phyloP scores from a whole-genome alignment of 2,329 filamentous ascomycete genomes.

The Metarhizium rileyi region DNA sequence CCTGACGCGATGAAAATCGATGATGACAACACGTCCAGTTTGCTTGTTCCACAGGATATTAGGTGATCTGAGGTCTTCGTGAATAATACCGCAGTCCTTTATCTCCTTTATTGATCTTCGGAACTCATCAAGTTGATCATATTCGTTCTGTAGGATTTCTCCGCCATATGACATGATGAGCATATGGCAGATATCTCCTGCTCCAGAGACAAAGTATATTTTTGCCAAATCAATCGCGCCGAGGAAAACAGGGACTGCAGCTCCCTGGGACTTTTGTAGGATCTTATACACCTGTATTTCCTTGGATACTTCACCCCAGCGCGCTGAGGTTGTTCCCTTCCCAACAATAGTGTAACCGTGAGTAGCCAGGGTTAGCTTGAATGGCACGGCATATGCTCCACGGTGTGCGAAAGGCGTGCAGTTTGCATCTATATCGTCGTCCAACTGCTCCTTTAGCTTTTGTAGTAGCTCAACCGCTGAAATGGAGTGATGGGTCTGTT shows the following conservation, averaged over 20 bases:
- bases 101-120: background rate
- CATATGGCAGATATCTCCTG: conserved; percentile 4
- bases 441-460: conserved; percentile 1
- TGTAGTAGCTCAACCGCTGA: background rate
- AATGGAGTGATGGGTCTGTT: background rate
- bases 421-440: background rate
- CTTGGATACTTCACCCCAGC: conserved; percentile 1
- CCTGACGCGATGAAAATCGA: conserved; percentile 1
- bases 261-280: background rate
- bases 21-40: background rate
- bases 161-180: conserved; percentile 6
- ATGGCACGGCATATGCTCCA: conserved; percentile 3
- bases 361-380: conserved; percentile 1
- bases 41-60: conserved; percentile 2
- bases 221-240: background rate
- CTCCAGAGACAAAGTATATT: conserved; percentile 2
- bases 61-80: background rate
- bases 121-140: background rate
- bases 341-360: conserved; percentile 6
- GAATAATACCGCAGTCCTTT: background rate
- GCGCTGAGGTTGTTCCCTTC: conserved; percentile 1
- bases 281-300: conserved; percentile 1
- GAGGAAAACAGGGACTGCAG: conserved; percentile 6
- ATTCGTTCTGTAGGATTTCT: background rate
- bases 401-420: conserved; percentile 3